phyloP scores from a whole-genome alignment of 768 basidiomycete genomes.

The Gautieria morchelliformis region DNA sequence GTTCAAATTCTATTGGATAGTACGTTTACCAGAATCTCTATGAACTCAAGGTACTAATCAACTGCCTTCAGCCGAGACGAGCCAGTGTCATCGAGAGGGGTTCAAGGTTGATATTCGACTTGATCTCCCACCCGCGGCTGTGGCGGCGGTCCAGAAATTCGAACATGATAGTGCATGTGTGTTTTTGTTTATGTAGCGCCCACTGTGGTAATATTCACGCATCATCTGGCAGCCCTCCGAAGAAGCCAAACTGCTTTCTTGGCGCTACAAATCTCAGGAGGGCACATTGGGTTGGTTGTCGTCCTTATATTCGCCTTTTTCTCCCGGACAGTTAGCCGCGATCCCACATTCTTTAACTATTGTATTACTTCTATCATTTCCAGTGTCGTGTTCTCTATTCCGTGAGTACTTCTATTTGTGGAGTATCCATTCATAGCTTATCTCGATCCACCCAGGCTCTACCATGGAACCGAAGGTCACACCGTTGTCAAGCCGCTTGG shows the following conservation, averaged over 20 bases:
- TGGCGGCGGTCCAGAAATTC: neutral
- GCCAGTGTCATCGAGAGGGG: neutral
- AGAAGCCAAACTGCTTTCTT: constrained; percentile 28
- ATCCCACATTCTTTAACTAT: constrained; percentile 47
- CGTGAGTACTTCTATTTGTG: constrained; percentile 30
- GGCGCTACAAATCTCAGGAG: constrained; percentile 39
- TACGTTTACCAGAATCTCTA: neutral
- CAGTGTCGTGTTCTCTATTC: constrained; percentile 41
- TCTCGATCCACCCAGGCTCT: constrained; percentile 7
- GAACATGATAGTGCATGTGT: neutral
- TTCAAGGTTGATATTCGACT: neutral
- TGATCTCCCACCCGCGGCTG: neutral
- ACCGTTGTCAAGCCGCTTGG: constrained; percentile 10
- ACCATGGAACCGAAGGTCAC: constrained; percentile 3
- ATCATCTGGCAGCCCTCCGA: neutral
- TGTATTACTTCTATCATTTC: constrained; percentile 48
- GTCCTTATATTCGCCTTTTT: constrained; percentile 37
- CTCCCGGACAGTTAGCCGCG: constrained; percentile 34
- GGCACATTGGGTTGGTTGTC: constrained; percentile 41
- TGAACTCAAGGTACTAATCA: neutral
- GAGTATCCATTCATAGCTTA: neutral
- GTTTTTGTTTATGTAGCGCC: neutral
- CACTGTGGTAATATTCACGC: neutral
- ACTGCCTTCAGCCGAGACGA: neutral
- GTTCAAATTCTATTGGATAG: constrained; percentile 5